Evolutionary conservation across 345 rosid genomes (phyloP), one percentile per base, ranked within the genome.

Genomic region (Lagerstroemia speciosa): DNA sequence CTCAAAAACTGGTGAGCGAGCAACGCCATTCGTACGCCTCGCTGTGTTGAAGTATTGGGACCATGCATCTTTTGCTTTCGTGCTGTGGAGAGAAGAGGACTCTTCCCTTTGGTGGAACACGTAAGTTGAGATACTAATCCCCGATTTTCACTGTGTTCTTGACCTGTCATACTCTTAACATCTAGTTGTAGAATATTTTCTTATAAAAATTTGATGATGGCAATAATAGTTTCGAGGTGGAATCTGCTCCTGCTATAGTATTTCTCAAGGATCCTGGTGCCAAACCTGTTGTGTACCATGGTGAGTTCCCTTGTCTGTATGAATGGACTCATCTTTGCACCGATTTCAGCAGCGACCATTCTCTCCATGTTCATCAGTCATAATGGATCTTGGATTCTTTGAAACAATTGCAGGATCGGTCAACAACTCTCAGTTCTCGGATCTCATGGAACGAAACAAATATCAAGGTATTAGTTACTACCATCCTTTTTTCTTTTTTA

Each of bases 1-100:
- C 89, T 90, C 98, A 71, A 84, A 89, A 81, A 86, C 96, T 20
- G 98, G 97, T 75, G 91, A 85, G 81, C 92, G 98, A 40, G 97
- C 97, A 48, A 78, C 92, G 77, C 97, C 98, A 55, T 68, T 77
- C 74, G 71, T 88, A 8, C 96, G 98, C 24, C 89, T 86, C 70
- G 85, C 86, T 76, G 91, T 92, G 50, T 87, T 85, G 77, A 74
- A 84, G 68, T 91, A 89, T 71, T 81, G 87, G 91, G 82, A 81
- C 74, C 84, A 86, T 84, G 89, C 91, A 69, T 85, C 97, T 45
- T 79, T 89, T 75, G 89, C 93, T 24, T 84, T 79, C 46, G 83
- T 93, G 50, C 83, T 93, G 30, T 93, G 98, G 97, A 80, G 84
- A 66, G 87, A 93, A 78, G 97, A 91, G 79, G 97, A 93, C 76